Base-by-base conservation (phyloP, 495 filamentous ascomycete species). In the Neurospora hispaniola region DNA sequence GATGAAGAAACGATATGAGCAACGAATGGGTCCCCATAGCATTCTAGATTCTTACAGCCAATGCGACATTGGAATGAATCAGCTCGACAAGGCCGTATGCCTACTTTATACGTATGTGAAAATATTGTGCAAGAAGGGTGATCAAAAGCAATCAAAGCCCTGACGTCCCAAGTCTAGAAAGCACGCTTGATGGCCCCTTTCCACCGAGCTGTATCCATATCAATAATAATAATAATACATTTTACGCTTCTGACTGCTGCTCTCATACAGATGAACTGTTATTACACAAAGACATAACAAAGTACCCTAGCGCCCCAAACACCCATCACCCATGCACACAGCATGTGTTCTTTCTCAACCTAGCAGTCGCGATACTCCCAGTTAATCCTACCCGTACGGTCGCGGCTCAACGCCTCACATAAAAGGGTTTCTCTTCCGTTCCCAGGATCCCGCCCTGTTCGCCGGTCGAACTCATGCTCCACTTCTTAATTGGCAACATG, bases 401-500 rank as follows among this genome's bases (percentile, higher is more conserved):
- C 1, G 0, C 39, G 39, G 39, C 69, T 86, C 85, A 54, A 27
- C 14, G 27, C 54, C 54, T 66, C 14, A 66, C 54, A 35, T 66
- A 66, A 66, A 66, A 66, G 2, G 27, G 54, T 0, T 66, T 87
- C 6, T 85, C 84, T 12, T 69, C 75, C 9, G 75, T 80, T 1
- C 84, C 85, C 38, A 89, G 54, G 14, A 88, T 83, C 6, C 86
- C 86, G 2, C 85, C 84, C 10, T 89, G 89, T 23, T 85, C 82
- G 18, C 82, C 84, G 27, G 75, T 74, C 40, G 86, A 80, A 78
- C 96, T 95, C 70, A 98, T 85, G 9, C 88, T 84, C 96, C 96
- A 99, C 79, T 90, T 93, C 71, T 89, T 85, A 23, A 92, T 71
- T 8, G 92, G 85, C 42, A 85, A 78, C 69, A 89, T 85, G 31